Percentiles rank a stretch among this genome's conserved stretches.
Evolutionary conservation across 768 basidiomycete genomes (phyloP).

Genomic region (Lactarius akahatsu): DNA sequence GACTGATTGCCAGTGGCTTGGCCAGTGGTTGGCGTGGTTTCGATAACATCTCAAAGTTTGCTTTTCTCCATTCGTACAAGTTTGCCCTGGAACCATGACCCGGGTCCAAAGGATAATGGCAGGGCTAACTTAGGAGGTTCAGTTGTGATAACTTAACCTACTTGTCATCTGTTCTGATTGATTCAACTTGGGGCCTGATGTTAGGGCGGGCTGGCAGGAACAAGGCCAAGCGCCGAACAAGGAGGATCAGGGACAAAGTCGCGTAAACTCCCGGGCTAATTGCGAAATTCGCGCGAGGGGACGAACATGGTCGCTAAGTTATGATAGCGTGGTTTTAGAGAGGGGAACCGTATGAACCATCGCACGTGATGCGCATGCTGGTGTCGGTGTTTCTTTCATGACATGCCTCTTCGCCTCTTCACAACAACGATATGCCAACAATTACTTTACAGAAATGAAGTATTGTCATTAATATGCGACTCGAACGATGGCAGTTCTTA

Average conservation of each 20-base stretch:
- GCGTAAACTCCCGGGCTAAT: neutral
- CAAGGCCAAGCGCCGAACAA: neutral
- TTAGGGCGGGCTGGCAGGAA: conserved; percentile 3
- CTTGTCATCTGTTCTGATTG: neutral
- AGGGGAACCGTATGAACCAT: neutral
- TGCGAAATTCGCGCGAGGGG: conserved; percentile 1
- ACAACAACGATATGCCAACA: neutral
- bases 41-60: neutral
- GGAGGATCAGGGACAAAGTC: conserved; percentile 8
- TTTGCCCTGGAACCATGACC: too few species aligned
- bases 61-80: neutral
- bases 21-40: too few species aligned
- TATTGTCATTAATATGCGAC: neutral
- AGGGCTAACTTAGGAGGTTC: neutral
- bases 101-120: too few species aligned
- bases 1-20: too few species aligned
- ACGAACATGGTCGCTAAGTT: conserved; percentile 6
- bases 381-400: neutral
- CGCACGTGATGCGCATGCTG: neutral
- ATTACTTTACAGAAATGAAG: neutral
- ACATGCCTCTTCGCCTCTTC: neutral
- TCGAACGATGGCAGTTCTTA: neutral
- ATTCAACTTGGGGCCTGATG: neutral
- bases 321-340: conserved; percentile 4
- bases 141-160: neutral